phyloP scores from a whole-genome alignment of 139 green algal species.

The Chlamydomonas sp. region DNA sequence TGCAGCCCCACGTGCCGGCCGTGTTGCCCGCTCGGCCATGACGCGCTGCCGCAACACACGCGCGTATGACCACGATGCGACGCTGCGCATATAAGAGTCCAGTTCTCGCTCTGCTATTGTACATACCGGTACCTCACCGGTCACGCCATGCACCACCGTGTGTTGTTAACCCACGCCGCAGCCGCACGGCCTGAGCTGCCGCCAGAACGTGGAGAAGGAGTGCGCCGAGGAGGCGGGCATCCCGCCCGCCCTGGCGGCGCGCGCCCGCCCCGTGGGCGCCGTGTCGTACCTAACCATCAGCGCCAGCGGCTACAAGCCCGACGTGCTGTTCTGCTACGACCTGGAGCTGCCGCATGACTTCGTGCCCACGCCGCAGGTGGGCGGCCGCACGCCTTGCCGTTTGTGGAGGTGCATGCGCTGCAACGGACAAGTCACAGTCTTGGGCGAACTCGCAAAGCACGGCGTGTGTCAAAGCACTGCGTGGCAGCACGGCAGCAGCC shows the following conservation, averaged over 20 bases:
- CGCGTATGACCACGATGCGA: not conserved
- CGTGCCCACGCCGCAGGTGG: constrained; percentile 71
- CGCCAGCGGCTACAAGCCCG: constrained; percentile 80
- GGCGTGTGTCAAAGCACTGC: no score
- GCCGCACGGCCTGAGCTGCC: constrained; percentile 74
- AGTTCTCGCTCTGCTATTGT: not conserved
- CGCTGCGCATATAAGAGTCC: not conserved
- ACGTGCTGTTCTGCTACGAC: constrained; percentile 95
- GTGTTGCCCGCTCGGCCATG: no score
- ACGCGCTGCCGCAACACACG: not conserved
- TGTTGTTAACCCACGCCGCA: constrained; percentile 39
- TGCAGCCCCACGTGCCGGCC: no score
- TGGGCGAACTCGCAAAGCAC: no score
- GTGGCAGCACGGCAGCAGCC: no score
- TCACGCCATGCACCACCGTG: no score
- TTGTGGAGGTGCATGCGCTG: not conserved
- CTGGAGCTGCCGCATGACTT: constrained; percentile 91
- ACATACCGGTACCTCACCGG: not conserved
- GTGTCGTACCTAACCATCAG: constrained; percentile 70
- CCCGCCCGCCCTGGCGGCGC: constrained; percentile 71
- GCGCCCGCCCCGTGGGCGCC: constrained; percentile 51
- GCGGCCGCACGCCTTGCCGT: constrained; percentile 1
- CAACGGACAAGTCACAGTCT: no score
- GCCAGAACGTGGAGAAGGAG: constrained; percentile 95
- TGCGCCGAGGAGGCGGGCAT: constrained; percentile 94